These are phyloP conservation scores for Choiromyces venosus DNA, from an alignment of 495 filamentous ascomycete genomes.

Conservation along the genomic window DNA sequence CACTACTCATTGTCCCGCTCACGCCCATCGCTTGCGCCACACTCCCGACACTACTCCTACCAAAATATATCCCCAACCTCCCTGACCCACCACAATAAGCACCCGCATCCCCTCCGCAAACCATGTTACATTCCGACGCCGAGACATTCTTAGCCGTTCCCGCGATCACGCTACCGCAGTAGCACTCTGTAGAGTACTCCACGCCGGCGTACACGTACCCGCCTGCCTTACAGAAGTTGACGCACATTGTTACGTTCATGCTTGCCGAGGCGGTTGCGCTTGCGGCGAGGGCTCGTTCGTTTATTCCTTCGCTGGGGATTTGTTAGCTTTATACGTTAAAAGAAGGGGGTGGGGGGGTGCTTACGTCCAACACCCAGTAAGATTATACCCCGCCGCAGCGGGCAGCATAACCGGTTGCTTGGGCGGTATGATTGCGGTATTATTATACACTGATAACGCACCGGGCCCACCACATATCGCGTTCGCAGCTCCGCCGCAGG, in stretches of 20 bases:
- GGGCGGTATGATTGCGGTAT: slow-evolving; percentile 35
- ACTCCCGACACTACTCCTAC: not conserved
- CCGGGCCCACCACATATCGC: slow-evolving; percentile 24
- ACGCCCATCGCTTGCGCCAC: not conserved
- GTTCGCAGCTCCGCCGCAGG: slow-evolving; percentile 19
- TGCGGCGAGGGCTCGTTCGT: slow-evolving; percentile 49
- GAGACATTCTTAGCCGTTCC: slow-evolving; percentile 16
- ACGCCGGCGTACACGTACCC: slow-evolving; percentile 48
- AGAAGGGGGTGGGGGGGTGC: not conserved
- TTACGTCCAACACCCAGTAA: slow-evolving; percentile 44
- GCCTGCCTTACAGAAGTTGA: slow-evolving; percentile 43
- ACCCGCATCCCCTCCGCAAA: slow-evolving; percentile 23
- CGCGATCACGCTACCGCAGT: slow-evolving; percentile 39
- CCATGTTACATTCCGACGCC: slow-evolving; percentile 25
- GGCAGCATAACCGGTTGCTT: slow-evolving; percentile 21
- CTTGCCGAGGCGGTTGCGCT: not conserved
- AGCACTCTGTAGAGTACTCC: slow-evolving; percentile 41
- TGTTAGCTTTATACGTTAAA: slow-evolving; percentile 1
- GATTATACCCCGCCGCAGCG: slow-evolving; percentile 11
- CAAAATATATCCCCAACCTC: slow-evolving; percentile 14
- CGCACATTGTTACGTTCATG: slow-evolving; percentile 48
- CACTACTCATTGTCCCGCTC: not conserved
- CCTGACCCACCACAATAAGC: slow-evolving; percentile 23
- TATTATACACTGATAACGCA: slow-evolving; percentile 42
- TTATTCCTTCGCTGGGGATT: slow-evolving; percentile 51